phyloP scores from a whole-genome alignment of 2,329 filamentous ascomycete genomes.

The Ceratocystis alfenasii region DNA sequence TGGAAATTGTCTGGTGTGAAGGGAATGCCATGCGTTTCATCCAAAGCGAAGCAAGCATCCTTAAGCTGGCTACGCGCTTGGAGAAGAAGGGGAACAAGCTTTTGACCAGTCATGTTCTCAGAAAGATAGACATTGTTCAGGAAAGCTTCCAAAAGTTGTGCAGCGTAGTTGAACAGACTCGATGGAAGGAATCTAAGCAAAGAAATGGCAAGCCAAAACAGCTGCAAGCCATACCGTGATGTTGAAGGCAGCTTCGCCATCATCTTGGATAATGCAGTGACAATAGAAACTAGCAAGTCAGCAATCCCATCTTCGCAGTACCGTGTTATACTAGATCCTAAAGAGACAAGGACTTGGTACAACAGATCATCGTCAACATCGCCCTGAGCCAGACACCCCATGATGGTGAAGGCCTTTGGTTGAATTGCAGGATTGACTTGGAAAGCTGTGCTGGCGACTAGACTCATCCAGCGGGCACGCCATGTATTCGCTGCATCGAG shows the following conservation, averaged over 20 bases:
- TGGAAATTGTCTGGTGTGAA: conserved; percentile 55
- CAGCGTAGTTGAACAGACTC: conserved; percentile 52
- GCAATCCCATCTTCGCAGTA: conserved; percentile 53
- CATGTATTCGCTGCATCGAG: conserved; percentile 55
- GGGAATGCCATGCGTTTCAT: conserved; percentile 54
- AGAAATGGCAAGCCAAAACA: conserved; percentile 60
- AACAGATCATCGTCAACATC: conserved; percentile 60
- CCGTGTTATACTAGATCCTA: conserved; percentile 52
- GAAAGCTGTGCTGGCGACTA: conserved; percentile 60
- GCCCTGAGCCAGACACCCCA: conserved; percentile 59
- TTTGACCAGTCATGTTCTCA: conserved; percentile 46
- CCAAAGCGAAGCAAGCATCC: conserved; percentile 48
- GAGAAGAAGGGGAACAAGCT: conserved; percentile 48
- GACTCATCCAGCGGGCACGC: conserved; percentile 61
- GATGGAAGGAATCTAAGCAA: conserved; percentile 52
- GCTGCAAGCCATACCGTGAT: conserved; percentile 55
- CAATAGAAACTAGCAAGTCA: conserved; percentile 57
- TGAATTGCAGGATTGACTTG: conserved; percentile 62
- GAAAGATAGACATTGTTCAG: conserved; percentile 51
- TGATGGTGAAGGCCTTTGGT: conserved; percentile 55
- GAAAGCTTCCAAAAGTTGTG: conserved; percentile 52
- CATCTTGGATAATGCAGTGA: conserved; percentile 58
- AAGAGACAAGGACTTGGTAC: conserved; percentile 57
- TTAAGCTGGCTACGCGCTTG: conserved; percentile 50
- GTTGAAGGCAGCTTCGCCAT: conserved; percentile 55